These are phyloP conservation scores for Pythium sp. DNA, from an alignment of 352 stramenopile species.

Conservation along the genomic window DNA sequence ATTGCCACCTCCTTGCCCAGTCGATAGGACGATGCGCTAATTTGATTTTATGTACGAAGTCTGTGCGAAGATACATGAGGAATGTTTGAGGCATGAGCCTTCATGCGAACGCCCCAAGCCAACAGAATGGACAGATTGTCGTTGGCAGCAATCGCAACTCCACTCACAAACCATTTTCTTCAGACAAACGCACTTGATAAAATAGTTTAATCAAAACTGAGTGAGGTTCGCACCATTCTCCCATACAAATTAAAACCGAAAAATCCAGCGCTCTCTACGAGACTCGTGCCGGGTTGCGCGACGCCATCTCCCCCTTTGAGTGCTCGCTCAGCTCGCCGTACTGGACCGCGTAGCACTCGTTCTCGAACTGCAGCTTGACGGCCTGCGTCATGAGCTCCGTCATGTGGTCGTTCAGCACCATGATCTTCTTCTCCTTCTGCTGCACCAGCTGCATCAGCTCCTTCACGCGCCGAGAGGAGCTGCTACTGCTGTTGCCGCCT, in stretches of 20 bases:
- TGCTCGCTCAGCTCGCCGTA: slow-evolving; percentile 29
- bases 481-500: slow-evolving; percentile 12
- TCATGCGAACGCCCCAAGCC: background rate
- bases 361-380: slow-evolving; percentile 69
- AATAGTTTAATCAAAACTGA: slow-evolving; percentile 4
- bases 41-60: slow-evolving; percentile 5
- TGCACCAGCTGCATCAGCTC: slow-evolving; percentile 47
- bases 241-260: background rate
- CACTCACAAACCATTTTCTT: background rate
- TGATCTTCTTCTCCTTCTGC: slow-evolving; percentile 77
- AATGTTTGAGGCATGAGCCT: no score
- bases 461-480: slow-evolving; percentile 40
- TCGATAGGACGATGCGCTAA: background rate
- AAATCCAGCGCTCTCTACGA: background rate
- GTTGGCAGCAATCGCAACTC: background rate
- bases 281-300: slow-evolving; percentile 2
- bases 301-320: slow-evolving; percentile 8
- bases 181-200: slow-evolving; percentile 5
- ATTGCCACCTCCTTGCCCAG: background rate
- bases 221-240: background rate
- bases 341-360: slow-evolving; percentile 52
- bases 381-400: slow-evolving; percentile 80
- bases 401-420: slow-evolving; percentile 83
- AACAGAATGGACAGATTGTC: background rate
- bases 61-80: background rate